phyloP scores from a whole-genome alignment of 2,329 filamentous ascomycete genomes.

The Arthroderma sp. region DNA sequence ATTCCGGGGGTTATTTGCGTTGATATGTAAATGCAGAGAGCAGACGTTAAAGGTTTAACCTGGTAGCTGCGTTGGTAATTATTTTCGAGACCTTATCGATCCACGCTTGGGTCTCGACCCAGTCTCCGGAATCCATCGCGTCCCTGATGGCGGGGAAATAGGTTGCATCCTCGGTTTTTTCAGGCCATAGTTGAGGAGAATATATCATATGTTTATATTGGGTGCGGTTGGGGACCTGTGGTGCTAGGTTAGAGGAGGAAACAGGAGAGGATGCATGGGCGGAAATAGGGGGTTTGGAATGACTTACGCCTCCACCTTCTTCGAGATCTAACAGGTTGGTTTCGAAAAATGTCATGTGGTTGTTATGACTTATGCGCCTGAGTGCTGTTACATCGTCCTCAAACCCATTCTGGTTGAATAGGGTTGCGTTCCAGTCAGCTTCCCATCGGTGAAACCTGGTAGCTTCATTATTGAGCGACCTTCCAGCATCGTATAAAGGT shows the following conservation, averaged over 20 bases:
- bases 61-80: slow-evolving; percentile 48
- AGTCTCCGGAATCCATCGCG: slow-evolving; percentile 59
- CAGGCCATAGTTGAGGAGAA: slow-evolving; percentile 67
- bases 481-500: slow-evolving; percentile 51
- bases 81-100: slow-evolving; percentile 61
- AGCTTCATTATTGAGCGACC: slow-evolving; percentile 48
- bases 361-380: slow-evolving; percentile 64
- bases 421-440: slow-evolving; percentile 58
- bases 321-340: slow-evolving; percentile 68
- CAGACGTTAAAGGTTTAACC: slow-evolving; percentile 26
- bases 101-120: slow-evolving; percentile 53
- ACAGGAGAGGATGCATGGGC: not conserved
- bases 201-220: slow-evolving; percentile 93
- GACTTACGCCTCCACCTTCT: slow-evolving; percentile 59
- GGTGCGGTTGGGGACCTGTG: slow-evolving; percentile 65
- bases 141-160: slow-evolving; percentile 80
- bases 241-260: not conserved
- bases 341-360: slow-evolving; percentile 69
- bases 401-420: slow-evolving; percentile 61
- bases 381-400: slow-evolving; percentile 58
- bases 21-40: not conserved
- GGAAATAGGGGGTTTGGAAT: slow-evolving; percentile 1
- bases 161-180: slow-evolving; percentile 44
- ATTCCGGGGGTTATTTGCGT: not conserved
- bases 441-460: slow-evolving; percentile 65